These are phyloP conservation scores for Syncephalis fuscata DNA, from an alignment of 371 early-diverging fungal species.

Conservation along the genomic window DNA sequence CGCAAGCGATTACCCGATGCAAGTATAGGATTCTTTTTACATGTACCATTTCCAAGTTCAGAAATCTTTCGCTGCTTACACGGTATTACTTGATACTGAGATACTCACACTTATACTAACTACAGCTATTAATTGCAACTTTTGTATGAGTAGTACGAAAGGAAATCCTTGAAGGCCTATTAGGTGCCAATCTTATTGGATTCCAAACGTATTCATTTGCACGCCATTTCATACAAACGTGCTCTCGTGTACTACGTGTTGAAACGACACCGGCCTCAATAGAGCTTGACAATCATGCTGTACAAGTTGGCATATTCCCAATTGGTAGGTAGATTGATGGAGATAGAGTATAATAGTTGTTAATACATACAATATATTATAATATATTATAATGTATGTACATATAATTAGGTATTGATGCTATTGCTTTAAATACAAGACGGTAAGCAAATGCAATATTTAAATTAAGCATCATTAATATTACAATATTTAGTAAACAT, in stretches of 20 bases:
- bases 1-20: slow-evolving; percentile 54
- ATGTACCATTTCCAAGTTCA: slow-evolving; percentile 90
- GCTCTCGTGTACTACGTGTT: slow-evolving; percentile 64
- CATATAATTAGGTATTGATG: slow-evolving; percentile 21
- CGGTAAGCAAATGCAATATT: slow-evolving; percentile 11
- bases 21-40: slow-evolving; percentile 89
- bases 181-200: slow-evolving; percentile 71
- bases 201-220: slow-evolving; percentile 89
- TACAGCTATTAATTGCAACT: background rate
- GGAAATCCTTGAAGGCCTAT: slow-evolving; percentile 69
- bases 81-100: slow-evolving; percentile 31
- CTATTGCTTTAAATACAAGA: slow-evolving; percentile 36
- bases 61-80: slow-evolving; percentile 82
- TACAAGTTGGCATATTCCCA: slow-evolving; percentile 80
- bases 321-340: slow-evolving; percentile 82
- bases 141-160: slow-evolving; percentile 47
- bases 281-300: slow-evolving; percentile 58
- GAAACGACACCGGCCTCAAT: slow-evolving; percentile 71
- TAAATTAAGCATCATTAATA: slow-evolving; percentile 3
- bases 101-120: too few species aligned
- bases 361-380: too few species aligned
- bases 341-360: too few species aligned
- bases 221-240: slow-evolving; percentile 79
- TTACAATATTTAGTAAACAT: slow-evolving; percentile 12
- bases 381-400: background rate